These are phyloP conservation scores for Sarcodon aspratus DNA, from an alignment of 768 basidiomycete species.

Conservation along the genomic window DNA sequence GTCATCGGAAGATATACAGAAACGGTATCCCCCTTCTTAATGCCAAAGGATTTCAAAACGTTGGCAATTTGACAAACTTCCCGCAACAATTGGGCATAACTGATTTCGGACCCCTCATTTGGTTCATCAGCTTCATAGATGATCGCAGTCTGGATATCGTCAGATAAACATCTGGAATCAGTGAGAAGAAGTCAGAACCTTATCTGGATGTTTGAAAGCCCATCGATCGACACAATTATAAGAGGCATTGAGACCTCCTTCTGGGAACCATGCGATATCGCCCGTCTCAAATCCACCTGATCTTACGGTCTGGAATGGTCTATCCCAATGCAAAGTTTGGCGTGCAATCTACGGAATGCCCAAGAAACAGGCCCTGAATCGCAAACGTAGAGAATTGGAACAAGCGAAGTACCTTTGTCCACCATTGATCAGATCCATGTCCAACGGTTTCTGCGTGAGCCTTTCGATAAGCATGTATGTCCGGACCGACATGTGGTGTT, in stretches of 20 bases:
- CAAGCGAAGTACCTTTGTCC: slow-evolving; percentile 51
- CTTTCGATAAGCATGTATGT: slow-evolving; percentile 55
- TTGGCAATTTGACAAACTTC: slow-evolving; percentile 89
- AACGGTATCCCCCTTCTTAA: slow-evolving; percentile 93
- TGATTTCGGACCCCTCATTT: slow-evolving; percentile 60
- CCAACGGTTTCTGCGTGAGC: slow-evolving; percentile 68
- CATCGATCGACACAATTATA: slow-evolving; percentile 98
- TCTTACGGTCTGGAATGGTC: slow-evolving; percentile 80
- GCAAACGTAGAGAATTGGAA: background rate
- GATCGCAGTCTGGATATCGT: slow-evolving; percentile 62
- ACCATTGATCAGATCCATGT: slow-evolving; percentile 73
- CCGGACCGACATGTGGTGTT: slow-evolving; percentile 70
- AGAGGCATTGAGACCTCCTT: slow-evolving; percentile 83
- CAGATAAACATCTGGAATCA: background rate
- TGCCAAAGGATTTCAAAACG: slow-evolving; percentile 77
- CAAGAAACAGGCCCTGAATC: background rate
- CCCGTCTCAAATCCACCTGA: slow-evolving; percentile 76
- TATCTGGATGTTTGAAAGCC: slow-evolving; percentile 84
- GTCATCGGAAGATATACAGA: slow-evolving; percentile 92
- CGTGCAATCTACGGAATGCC: slow-evolving; percentile 41
- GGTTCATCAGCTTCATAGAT: slow-evolving; percentile 99
- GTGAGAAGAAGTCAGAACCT: slow-evolving; percentile 26
- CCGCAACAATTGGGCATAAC: slow-evolving; percentile 77
- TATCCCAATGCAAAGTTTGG: slow-evolving; percentile 76
- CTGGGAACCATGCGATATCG: slow-evolving; percentile 93